These are phyloP conservation scores for Coprinellus micaceus DNA, from an alignment of 768 basidiomycete species.

Conservation along the genomic window DNA sequence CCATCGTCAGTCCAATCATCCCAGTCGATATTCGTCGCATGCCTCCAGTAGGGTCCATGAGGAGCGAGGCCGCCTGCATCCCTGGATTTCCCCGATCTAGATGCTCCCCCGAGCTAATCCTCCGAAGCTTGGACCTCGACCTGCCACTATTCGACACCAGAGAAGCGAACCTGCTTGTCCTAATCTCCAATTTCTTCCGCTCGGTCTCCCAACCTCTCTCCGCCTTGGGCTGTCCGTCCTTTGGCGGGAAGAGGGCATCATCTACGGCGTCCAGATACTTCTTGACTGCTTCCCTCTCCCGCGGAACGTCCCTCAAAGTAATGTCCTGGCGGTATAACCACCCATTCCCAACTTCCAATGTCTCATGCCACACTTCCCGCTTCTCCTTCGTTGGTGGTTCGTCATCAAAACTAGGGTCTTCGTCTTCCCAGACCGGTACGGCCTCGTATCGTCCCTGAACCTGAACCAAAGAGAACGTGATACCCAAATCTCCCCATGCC, in stretches of 20 bases:
- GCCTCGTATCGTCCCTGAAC: conserved; percentile 62
- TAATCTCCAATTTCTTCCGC: conserved; percentile 43
- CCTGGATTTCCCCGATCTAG: conserved; percentile 20
- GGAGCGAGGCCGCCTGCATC: conserved; percentile 13
- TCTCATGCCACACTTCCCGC: conserved; percentile 76
- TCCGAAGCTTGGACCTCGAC: conserved; percentile 41
- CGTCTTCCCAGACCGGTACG: conserved; percentile 82
- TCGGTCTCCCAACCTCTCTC: conserved; percentile 48
- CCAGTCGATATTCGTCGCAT: conserved; percentile 60
- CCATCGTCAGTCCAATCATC: conserved; percentile 47
- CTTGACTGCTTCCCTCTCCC: conserved; percentile 54
- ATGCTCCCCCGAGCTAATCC: conserved; percentile 46
- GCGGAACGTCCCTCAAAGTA: conserved; percentile 45
- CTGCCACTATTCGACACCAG: neutral
- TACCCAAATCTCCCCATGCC: conserved; percentile 46
- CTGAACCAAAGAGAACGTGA: conserved; percentile 64
- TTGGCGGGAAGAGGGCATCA: conserved; percentile 68
- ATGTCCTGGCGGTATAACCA: conserved; percentile 79
- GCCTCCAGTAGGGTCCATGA: conserved; percentile 16
- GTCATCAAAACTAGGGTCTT: conserved; percentile 43
- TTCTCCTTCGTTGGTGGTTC: conserved; percentile 44
- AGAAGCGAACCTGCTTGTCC: conserved; percentile 11
- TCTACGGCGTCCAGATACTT: conserved; percentile 77
- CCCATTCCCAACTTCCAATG: conserved; percentile 73
- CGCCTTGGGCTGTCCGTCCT: conserved; percentile 41